Conservation (phyloP, 1,284 basidiomycete genomes). For the Caloboletus firmus region DNA sequence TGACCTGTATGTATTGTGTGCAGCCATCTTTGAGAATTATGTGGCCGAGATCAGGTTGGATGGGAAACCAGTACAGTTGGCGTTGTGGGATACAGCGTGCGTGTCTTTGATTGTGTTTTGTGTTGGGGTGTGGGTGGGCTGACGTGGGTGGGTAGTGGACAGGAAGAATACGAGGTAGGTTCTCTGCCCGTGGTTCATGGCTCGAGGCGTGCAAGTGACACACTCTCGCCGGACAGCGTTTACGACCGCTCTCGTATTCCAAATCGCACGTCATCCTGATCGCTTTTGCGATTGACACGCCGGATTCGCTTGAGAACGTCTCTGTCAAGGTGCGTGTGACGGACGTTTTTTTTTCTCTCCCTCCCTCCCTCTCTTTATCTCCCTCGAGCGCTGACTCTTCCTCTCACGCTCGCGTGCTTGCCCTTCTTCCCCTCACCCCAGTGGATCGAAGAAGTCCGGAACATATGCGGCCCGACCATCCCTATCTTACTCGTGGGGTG, state of each 20-base stretch:
- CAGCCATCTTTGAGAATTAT: conserved; percentile 97
- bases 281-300: conserved; percentile 94
- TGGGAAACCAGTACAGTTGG: conserved; percentile 94
- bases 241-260: conserved; percentile 94
- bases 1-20: neutral
- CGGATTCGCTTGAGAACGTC: conserved; percentile 96
- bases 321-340: conserved; percentile 72
- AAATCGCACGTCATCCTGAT: conserved; percentile 99
- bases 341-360: no score
- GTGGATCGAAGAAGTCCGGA: conserved; percentile 98
- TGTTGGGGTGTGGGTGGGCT: conserved; percentile 2
- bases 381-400: neutral
- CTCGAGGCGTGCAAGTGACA: neutral
- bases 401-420: neutral
- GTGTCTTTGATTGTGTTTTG: conserved; percentile 9
- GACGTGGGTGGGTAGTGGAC: conserved; percentile 55
- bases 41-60: conserved; percentile 97
- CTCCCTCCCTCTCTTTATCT: neutral
- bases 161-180: conserved; percentile 90
- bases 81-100: conserved; percentile 94
- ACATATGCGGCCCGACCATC: conserved; percentile 82
- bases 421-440: conserved; percentile 32
- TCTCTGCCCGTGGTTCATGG: neutral
- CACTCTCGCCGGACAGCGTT: conserved; percentile 52
- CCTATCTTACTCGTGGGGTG: conserved; percentile 86